Percentiles rank a stretch among this genome's conserved stretches.
Evolutionary conservation across 2,329 filamentous ascomycete species (phyloP).

Genomic region (Myriosclerotinia curreyana): DNA sequence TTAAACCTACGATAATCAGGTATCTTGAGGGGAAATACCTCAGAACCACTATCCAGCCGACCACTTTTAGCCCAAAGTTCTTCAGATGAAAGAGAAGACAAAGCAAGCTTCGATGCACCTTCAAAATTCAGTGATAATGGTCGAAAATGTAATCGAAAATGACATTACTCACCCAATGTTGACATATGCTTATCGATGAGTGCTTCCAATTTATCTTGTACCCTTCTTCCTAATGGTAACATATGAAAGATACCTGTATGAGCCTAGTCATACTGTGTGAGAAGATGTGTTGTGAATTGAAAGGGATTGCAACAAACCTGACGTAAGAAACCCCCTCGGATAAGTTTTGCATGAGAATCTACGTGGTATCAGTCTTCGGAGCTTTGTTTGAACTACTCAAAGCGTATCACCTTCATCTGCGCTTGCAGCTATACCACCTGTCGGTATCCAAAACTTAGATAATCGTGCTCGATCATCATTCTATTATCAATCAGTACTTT

Average conservation of each 20-base stretch:
- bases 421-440: slow-evolving; percentile 61
- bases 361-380: slow-evolving; percentile 25
- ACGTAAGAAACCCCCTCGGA: slow-evolving; percentile 70
- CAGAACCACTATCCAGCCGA: slow-evolving; percentile 71
- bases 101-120: slow-evolving; percentile 75
- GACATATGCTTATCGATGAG: slow-evolving; percentile 90
- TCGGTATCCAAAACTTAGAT: slow-evolving; percentile 77
- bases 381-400: too few species aligned
- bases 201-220: slow-evolving; percentile 82
- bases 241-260: slow-evolving; percentile 91
- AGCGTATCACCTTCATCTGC: slow-evolving; percentile 50
- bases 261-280: slow-evolving; percentile 50
- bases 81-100: slow-evolving; percentile 84
- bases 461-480: slow-evolving; percentile 57
- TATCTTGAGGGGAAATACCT: slow-evolving; percentile 51
- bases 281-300: background rate
- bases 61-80: slow-evolving; percentile 79
- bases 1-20: slow-evolving; percentile 12
- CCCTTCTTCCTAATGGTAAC: slow-evolving; percentile 78
- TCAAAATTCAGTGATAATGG: slow-evolving; percentile 1
- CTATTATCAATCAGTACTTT: slow-evolving; percentile 43
- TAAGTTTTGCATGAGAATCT: slow-evolving; percentile 65
- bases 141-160: background rate
- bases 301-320: slow-evolving; percentile 52
- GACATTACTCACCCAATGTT: slow-evolving; percentile 54